Conservation (phyloP, 1,139 yeast species). For the Candida smagusa region DNA sequence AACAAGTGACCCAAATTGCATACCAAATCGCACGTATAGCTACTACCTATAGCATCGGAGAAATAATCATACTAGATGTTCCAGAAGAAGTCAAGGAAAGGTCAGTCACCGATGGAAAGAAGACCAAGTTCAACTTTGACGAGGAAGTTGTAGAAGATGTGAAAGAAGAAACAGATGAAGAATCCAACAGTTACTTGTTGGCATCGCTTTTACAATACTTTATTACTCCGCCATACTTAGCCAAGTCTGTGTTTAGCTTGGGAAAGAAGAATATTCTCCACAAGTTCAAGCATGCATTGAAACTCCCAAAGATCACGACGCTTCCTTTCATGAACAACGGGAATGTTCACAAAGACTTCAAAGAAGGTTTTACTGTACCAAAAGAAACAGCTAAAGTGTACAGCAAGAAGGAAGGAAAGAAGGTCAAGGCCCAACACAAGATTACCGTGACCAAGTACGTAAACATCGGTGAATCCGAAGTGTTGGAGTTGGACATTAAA, state of each 20-base stretch:
- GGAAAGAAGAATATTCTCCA: conserved; percentile 25
- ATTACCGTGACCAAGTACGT: conserved; percentile 66
- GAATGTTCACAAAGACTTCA: conserved; percentile 31
- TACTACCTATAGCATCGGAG: conserved; percentile 64
- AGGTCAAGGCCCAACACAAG: conserved; percentile 46
- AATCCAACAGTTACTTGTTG: conserved; percentile 39
- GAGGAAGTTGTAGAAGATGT: conserved; percentile 16
- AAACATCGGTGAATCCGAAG: conserved; percentile 62
- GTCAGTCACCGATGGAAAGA: conserved; percentile 26
- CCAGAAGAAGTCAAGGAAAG: conserved; percentile 25
- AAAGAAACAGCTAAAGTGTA: conserved; percentile 43
- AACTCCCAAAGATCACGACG: conserved; percentile 67
- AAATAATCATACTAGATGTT: conserved; percentile 64
- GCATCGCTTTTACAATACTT: conserved; percentile 77
- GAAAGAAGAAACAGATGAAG: conserved; percentile 17
- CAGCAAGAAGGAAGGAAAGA: conserved; percentile 32
- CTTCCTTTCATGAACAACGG: conserved; percentile 69
- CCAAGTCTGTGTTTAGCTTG: conserved; percentile 54
- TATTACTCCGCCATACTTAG: conserved; percentile 81
- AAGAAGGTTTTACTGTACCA: conserved; percentile 72
- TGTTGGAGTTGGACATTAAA: conserved; percentile 50
- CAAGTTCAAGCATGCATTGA: conserved; percentile 63
- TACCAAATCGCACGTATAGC: conserved; percentile 81
- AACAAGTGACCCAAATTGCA: conserved; percentile 69
- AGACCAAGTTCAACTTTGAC: conserved; percentile 38